Evolutionary conservation across 2,329 filamentous ascomycete species (phyloP).

Genomic region (Aspergillus fructus): DNA sequence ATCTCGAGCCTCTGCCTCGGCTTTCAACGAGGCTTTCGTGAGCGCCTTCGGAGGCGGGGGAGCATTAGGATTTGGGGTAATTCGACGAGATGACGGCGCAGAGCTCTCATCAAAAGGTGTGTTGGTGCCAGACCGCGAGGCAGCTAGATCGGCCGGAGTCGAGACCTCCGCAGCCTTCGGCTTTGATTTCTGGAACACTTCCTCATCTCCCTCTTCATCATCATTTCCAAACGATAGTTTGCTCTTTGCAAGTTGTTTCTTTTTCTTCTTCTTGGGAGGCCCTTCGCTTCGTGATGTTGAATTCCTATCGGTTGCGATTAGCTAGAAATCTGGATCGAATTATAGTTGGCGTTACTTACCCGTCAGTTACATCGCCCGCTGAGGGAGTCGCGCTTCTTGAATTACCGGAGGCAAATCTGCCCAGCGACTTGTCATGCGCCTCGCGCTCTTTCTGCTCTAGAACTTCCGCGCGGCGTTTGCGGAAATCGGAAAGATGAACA

Average conservation of each 20-base stretch:
- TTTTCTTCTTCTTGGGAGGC: slow-evolving; percentile 56
- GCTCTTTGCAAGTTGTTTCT: slow-evolving; percentile 58
- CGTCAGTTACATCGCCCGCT: slow-evolving; percentile 50
- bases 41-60: slow-evolving; percentile 66
- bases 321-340: slow-evolving; percentile 26
- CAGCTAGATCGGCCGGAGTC: slow-evolving; percentile 39
- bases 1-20: slow-evolving; percentile 76
- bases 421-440: slow-evolving; percentile 62
- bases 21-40: slow-evolving; percentile 73
- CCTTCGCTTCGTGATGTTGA: slow-evolving; percentile 48
- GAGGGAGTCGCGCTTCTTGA: slow-evolving; percentile 54
- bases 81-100: slow-evolving; percentile 29
- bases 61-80: slow-evolving; percentile 47
- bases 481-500: slow-evolving; percentile 88
- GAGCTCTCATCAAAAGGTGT: slow-evolving; percentile 35
- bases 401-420: slow-evolving; percentile 41
- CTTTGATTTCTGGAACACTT: neutral
- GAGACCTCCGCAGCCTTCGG: slow-evolving; percentile 22
- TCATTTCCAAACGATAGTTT: slow-evolving; percentile 66
- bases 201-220: slow-evolving; percentile 59
- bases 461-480: slow-evolving; percentile 93
- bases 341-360: slow-evolving; percentile 50
- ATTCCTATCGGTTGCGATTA: slow-evolving; percentile 59
- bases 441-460: slow-evolving; percentile 86
- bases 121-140: slow-evolving; percentile 38